Evolutionary conservation across 2,329 filamentous ascomycete genomes (phyloP).

Genomic region (Hypoxylon sp.): DNA sequence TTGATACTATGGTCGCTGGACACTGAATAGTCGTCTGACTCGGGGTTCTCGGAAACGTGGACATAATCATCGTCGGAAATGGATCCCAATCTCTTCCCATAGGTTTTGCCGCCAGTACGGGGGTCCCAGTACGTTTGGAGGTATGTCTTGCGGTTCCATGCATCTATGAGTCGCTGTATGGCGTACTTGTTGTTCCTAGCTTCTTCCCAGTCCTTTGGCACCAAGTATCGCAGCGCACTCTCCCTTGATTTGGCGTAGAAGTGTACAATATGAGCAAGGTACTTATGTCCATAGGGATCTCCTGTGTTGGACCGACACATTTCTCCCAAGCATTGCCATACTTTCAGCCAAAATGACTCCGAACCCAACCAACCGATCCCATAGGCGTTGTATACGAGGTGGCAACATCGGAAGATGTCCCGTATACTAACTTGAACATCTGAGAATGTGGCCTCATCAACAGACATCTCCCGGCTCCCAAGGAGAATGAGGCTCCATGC

Average conservation of each 20-base stretch:
- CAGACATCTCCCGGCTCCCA: not conserved
- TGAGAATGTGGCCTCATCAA: conserved; percentile 4
- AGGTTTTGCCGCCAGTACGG: not conserved
- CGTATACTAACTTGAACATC: conserved; percentile 18
- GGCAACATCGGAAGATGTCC: conserved; percentile 18
- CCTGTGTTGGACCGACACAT: not conserved
- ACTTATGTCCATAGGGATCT: conserved; percentile 7
- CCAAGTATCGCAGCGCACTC: not conserved
- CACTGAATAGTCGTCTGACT: not conserved
- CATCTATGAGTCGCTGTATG: conserved; percentile 27
- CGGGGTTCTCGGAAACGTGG: not conserved
- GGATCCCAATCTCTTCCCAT: not conserved
- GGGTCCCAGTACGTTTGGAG: conserved; percentile 27
- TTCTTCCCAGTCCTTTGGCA: conserved; percentile 12
- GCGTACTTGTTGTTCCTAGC: not conserved
- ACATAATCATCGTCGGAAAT: not conserved
- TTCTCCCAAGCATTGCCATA: not conserved
- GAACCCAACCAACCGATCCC: conserved; percentile 2
- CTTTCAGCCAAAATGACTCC: conserved; percentile 15
- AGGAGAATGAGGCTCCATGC: conserved; percentile 29
- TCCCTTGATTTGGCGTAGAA: conserved; percentile 33
- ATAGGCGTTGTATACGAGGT: not conserved
- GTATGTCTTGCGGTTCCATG: conserved; percentile 25
- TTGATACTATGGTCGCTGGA: not conserved
- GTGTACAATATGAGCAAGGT: conserved; percentile 19